Base-by-base conservation (phyloP, 495 filamentous ascomycete genomes). In the Neurospora tetrasperma region DNA sequence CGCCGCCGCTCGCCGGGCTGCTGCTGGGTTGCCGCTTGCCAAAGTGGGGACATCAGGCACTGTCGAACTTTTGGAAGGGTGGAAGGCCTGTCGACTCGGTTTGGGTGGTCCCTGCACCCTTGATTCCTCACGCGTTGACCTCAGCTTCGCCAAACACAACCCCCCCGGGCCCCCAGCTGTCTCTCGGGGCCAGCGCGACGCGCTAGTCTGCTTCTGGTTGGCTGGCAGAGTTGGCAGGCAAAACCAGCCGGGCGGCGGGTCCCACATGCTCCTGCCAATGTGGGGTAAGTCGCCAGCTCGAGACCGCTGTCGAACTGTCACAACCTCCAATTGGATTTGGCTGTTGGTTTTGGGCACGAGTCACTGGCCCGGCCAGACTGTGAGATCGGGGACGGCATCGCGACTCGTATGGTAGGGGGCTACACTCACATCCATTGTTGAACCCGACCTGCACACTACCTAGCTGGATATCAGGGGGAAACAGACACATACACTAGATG, bases 21-120 rank as follows among this genome's bases (percentile, higher is more conserved):
- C 54, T 66, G 54, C 54, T 66, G 54, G 54, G 54, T 66, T 66
- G 54, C 54, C 54, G 54, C 54, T 66, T 66, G 54, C 54, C 54
- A 66, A 73, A 73, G 79, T 75, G 79, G 78, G 62, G 75, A 77
- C 27, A 11, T 78, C 79, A 80, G 78, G 78, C 75, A 80, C 78
- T 74, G 40, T 76, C 70, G 69, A 70, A 66, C 68, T 54, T 66
- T 59, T 41, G 68, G 73, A 72, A 31, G 27, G 27, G 43, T 41
- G 68, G 73, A 72, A 73, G 71, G 62, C 54, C 72, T 76, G 66
- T 75, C 68, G 73, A 71, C 48, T 70, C 71, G 71, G 42, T 35
- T 38, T 35, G 42, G 77, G 77, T 79, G 78, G 77, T 71, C 79
- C 77, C 76, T 80, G 79, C 77, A 38, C 54, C 16, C 54, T 35